Conservation (phyloP, 1,284 basidiomycete species). For the Cutaneotrichosporon dermatis region DNA sequence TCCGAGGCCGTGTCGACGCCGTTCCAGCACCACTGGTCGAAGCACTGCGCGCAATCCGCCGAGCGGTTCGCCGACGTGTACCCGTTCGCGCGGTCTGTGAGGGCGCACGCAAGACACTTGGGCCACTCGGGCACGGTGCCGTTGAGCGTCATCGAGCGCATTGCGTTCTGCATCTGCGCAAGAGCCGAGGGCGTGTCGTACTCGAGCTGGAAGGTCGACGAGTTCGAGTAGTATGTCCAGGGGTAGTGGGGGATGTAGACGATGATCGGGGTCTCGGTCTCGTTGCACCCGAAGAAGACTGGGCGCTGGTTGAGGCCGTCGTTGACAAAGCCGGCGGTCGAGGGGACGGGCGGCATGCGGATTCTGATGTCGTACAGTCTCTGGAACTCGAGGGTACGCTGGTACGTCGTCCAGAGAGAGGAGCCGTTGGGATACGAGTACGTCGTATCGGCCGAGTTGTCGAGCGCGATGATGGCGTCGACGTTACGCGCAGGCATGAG, state of each 20-base stretch:
- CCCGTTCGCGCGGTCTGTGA: conserved; percentile 46
- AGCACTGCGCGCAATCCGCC: conserved; percentile 43
- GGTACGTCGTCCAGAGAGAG: conserved; percentile 44
- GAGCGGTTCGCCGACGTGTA: conserved; percentile 35
- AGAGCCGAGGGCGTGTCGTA: conserved; percentile 44
- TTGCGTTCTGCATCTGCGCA: conserved; percentile 37
- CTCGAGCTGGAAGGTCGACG: conserved; percentile 45
- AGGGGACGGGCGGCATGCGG: conserved; percentile 51
- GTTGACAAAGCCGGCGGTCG: conserved; percentile 52
- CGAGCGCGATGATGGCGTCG: conserved; percentile 55
- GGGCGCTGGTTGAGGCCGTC: conserved; percentile 54
- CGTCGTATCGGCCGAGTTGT: conserved; percentile 54
- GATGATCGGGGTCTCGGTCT: conserved; percentile 48
- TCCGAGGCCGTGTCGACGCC: conserved; percentile 31
- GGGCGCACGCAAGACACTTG: conserved; percentile 50
- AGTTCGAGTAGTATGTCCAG: conserved; percentile 48
- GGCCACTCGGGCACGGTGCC: conserved; percentile 43
- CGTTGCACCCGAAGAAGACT: conserved; percentile 48
- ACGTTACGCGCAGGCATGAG: conserved; percentile 51
- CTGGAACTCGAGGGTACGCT: conserved; percentile 29
- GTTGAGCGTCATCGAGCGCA: conserved; percentile 42
- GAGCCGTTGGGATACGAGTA: conserved; percentile 55
- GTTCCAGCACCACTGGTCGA: conserved; percentile 48
- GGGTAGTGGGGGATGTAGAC: conserved; percentile 53
- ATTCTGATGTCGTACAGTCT: conserved; percentile 31